Evolutionary conservation across 257 asterid species (phyloP).

Genomic region (Solanum etuberosum): DNA sequence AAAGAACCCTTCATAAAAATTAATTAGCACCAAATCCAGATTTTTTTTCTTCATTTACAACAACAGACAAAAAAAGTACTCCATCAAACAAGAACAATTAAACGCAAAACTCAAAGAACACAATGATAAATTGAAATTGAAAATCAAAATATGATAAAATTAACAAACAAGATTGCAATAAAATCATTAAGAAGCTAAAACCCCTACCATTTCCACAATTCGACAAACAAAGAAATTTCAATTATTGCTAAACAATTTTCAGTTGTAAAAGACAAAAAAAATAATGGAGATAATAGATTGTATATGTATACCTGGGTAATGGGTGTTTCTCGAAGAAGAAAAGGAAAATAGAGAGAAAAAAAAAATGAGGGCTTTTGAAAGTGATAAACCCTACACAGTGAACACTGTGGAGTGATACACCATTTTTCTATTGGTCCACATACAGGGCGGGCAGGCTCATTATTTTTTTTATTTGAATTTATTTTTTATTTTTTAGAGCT

Average conservation of each 20-base stretch:
- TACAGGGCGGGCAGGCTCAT: background rate
- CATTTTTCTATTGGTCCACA: background rate
- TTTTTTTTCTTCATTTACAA: too few species aligned
- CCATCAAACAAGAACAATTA: background rate
- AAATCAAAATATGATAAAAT: background rate
- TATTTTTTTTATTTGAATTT: background rate
- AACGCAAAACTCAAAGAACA: too few species aligned
- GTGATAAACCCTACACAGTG: slow-evolving; percentile 1
- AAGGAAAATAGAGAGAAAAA: background rate
- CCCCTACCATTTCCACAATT: background rate
- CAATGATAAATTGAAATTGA: background rate
- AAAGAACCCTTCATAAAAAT: background rate
- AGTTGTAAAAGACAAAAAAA: background rate
- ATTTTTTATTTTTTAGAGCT: background rate
- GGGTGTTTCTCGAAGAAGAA: background rate
- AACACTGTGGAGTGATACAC: background rate
- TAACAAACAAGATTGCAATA: background rate
- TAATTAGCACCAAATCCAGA: too few species aligned
- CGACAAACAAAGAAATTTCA: background rate
- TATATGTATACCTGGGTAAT: background rate
- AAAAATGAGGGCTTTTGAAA: background rate
- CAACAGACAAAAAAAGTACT: too few species aligned
- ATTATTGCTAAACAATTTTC: background rate
- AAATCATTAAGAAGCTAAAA: background rate
- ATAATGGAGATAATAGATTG: background rate